These are phyloP conservation scores for Blastobotrys peoriensis DNA, from an alignment of 805 yeast genomes.

Conservation along the genomic window DNA sequence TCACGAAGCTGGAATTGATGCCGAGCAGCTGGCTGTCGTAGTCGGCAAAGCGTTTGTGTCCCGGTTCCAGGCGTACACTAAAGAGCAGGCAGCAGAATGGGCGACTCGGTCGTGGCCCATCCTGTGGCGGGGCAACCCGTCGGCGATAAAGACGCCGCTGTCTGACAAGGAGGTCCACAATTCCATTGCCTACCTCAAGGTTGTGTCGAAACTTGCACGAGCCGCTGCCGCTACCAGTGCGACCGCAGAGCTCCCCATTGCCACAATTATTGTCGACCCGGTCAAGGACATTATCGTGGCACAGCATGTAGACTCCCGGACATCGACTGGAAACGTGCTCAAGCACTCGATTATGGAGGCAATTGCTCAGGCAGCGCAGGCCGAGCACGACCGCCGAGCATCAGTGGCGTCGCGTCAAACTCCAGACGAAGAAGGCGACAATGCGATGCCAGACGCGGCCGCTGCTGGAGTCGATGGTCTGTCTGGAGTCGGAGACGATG, in stretches of 20 bases:
- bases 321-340: slow-evolving; percentile 41
- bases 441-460: background rate
- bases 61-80: slow-evolving; percentile 56
- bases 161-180: slow-evolving; percentile 39
- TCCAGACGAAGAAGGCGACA: slow-evolving; percentile 5
- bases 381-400: slow-evolving; percentile 42
- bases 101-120: slow-evolving; percentile 69
- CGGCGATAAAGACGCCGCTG: slow-evolving; percentile 40
- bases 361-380: slow-evolving; percentile 54
- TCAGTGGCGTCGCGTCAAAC: slow-evolving; percentile 7
- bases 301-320: slow-evolving; percentile 36
- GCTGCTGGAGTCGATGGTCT: background rate
- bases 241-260: slow-evolving; percentile 38
- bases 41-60: slow-evolving; percentile 43
- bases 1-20: background rate
- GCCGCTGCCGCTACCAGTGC: slow-evolving; percentile 11
- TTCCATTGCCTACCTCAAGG: slow-evolving; percentile 33
- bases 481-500: background rate
- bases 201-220: slow-evolving; percentile 25
- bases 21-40: background rate
- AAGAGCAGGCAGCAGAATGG: slow-evolving; percentile 64
- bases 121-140: slow-evolving; percentile 89
- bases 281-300: slow-evolving; percentile 36
- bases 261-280: slow-evolving; percentile 62
- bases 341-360: slow-evolving; percentile 74